Conservation (phyloP, 257 asterid species). For the Schizonepeta tenuifolia region DNA sequence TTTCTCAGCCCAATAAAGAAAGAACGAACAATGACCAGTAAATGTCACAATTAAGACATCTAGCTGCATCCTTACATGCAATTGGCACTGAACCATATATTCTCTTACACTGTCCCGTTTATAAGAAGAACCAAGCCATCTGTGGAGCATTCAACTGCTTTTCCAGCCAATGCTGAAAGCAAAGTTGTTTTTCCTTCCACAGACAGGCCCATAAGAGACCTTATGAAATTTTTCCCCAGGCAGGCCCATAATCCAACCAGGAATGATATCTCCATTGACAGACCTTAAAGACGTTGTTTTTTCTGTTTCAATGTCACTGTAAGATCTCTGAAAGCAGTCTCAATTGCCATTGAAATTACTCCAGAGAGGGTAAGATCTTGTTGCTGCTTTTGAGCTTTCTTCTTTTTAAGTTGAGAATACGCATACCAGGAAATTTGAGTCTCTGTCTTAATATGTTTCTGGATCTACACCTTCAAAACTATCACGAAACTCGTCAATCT, state of each 20-base stretch:
- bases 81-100: slow-evolving; percentile 94
- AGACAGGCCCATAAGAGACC: slow-evolving; percentile 98
- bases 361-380: slow-evolving; percentile 63
- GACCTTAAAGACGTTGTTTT: slow-evolving; percentile 69
- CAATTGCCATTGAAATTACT: slow-evolving; percentile 65
- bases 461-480: too few species aligned
- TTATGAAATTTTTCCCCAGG: too few species aligned
- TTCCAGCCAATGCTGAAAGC: slow-evolving; percentile 93
- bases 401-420: slow-evolving; percentile 83
- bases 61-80: slow-evolving; percentile 61
- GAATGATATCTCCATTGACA: slow-evolving; percentile 73
- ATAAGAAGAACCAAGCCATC: slow-evolving; percentile 69
- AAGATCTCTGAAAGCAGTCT: slow-evolving; percentile 68
- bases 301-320: slow-evolving; percentile 80
- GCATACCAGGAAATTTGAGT: slow-evolving; percentile 88
- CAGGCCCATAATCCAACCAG: slow-evolving; percentile 93
- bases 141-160: slow-evolving; percentile 76
- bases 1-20: slow-evolving; percentile 28
- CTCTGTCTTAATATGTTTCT: slow-evolving; percentile 61
- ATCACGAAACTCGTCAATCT: too few species aligned
- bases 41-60: background rate
- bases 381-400: slow-evolving; percentile 75
- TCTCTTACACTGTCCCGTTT: slow-evolving; percentile 92
- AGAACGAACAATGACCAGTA: background rate
- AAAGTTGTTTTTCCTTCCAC: slow-evolving; percentile 95